Conservation (phyloP, 306 rosid species). For the Senna siamea region DNA sequence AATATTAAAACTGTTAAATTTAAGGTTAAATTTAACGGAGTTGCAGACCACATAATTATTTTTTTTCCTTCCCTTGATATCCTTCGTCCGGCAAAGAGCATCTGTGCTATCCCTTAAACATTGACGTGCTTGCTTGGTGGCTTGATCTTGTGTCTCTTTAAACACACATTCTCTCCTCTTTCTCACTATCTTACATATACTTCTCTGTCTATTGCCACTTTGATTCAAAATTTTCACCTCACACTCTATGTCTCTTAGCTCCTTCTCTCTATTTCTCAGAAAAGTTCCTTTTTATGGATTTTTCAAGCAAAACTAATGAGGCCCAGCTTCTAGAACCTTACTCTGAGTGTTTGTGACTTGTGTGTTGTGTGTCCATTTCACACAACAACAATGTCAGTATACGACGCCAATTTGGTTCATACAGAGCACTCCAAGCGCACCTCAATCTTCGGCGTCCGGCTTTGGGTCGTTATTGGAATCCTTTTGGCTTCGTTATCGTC, state of each 20-base stretch:
- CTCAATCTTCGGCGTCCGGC: conserved; percentile 84
- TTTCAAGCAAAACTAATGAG: conserved; percentile 35
- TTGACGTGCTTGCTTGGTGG: too few relatives aligned
- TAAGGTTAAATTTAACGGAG: too few relatives aligned
- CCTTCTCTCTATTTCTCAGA: conserved; percentile 7
- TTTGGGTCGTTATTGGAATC: conserved; percentile 93
- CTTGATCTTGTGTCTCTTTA: too few relatives aligned
- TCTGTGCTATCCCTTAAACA: too few relatives aligned
- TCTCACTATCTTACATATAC: not conserved
- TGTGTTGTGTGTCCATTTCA: not conserved
- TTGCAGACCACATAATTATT: too few relatives aligned
- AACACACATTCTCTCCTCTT: not conserved
- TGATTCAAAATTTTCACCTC: conserved; percentile 19
- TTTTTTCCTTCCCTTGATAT: too few relatives aligned
- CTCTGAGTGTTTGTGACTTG: not conserved
- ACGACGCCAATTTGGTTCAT: conserved; percentile 76
- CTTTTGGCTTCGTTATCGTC: conserved; percentile 72
- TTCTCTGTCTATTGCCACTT: conserved; percentile 28
- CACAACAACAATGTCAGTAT: conserved; percentile 69
- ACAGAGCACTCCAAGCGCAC: conserved; percentile 78
- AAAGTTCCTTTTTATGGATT: not conserved
- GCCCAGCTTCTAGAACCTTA: conserved; percentile 14
- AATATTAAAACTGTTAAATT: too few relatives aligned
- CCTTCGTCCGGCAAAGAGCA: too few relatives aligned
- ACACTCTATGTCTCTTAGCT: conserved; percentile 16